A percentile compares a stretch with the other conserved stretches of the same genome.
phyloP scores from a whole-genome alignment of 2,329 filamentous ascomycete genomes.

The Aspergillus uvarum region DNA sequence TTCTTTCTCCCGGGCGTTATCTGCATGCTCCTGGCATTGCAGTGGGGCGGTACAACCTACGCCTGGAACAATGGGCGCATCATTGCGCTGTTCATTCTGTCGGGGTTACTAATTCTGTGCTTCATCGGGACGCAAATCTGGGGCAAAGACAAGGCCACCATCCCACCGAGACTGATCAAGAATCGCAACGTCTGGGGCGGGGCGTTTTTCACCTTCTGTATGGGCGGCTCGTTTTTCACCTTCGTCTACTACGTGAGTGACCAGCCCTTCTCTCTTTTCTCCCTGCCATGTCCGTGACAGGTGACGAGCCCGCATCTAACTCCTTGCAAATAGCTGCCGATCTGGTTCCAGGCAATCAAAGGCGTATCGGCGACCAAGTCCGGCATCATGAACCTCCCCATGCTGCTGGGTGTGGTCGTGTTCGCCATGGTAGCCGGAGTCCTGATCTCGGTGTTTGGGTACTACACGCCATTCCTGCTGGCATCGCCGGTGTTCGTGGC shows the following conservation, averaged over 20 bases:
- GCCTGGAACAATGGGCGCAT: conserved; percentile 45
- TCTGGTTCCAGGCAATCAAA: conserved; percentile 46
- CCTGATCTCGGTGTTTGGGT: conserved; percentile 34
- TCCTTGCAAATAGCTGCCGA: conserved; percentile 37
- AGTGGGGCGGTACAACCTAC: conserved; percentile 53
- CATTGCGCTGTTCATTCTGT: conserved; percentile 42
- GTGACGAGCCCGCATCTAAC: background rate
- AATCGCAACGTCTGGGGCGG: conserved; percentile 46
- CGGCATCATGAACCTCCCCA: conserved; percentile 41
- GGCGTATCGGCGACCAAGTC: conserved; percentile 34
- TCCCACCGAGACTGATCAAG: conserved; percentile 47
- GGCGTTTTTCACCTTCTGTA: conserved; percentile 43
- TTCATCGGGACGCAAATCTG: conserved; percentile 37
- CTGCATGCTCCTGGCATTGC: conserved; percentile 50
- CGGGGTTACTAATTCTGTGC: conserved; percentile 43
- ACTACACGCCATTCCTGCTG: conserved; percentile 44
- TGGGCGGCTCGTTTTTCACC: conserved; percentile 46
- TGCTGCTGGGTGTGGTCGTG: conserved; percentile 34
- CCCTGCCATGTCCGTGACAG: background rate
- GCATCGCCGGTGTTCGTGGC: conserved; percentile 31
- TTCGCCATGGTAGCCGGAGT: conserved; percentile 33
- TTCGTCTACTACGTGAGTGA: conserved; percentile 45
- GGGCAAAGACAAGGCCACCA: conserved; percentile 43
- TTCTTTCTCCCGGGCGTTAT: conserved; percentile 25
- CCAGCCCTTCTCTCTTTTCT: too few species aligned